Percentiles rank a stretch among this genome's conserved stretches.
phyloP scores from a whole-genome alignment of 805 yeast species.

The Kodamaea fukazawae region DNA sequence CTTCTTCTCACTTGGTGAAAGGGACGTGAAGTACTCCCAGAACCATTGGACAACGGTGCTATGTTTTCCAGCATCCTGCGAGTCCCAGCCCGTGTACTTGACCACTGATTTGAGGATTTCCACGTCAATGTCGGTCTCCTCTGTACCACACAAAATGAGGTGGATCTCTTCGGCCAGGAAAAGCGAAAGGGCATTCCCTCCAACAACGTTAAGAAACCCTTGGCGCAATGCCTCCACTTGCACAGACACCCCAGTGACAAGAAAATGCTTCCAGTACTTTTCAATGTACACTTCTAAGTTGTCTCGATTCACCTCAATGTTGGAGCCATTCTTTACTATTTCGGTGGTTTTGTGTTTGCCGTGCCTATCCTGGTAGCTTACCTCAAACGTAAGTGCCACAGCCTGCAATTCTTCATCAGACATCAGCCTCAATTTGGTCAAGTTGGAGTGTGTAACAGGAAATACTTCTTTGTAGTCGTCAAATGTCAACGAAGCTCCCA shows the following conservation, averaged over 20 bases:
- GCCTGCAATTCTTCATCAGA: slow-evolving; percentile 33
- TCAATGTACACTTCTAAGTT: slow-evolving; percentile 63
- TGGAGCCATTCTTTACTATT: slow-evolving; percentile 58
- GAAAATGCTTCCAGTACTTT: slow-evolving; percentile 57
- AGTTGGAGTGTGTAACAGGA: slow-evolving; percentile 56
- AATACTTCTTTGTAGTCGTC: slow-evolving; percentile 66
- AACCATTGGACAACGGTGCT: slow-evolving; percentile 67
- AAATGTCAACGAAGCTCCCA: slow-evolving; percentile 52
- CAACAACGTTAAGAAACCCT: slow-evolving; percentile 77
- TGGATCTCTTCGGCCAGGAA: slow-evolving; percentile 83
- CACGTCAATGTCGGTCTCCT: slow-evolving; percentile 63
- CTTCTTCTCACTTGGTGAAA: slow-evolving; percentile 50
- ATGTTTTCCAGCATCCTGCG: slow-evolving; percentile 32
- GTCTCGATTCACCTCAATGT: slow-evolving; percentile 50
- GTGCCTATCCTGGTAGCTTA: slow-evolving; percentile 50
- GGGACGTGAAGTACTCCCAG: slow-evolving; percentile 69
- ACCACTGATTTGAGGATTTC: slow-evolving; percentile 68
- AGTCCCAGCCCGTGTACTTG: slow-evolving; percentile 64
- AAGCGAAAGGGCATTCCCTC: slow-evolving; percentile 74
- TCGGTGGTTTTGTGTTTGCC: slow-evolving; percentile 45
- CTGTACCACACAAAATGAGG: slow-evolving; percentile 71
- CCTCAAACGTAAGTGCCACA: slow-evolving; percentile 58
- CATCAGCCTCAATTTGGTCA: slow-evolving; percentile 28
- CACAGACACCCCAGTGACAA: slow-evolving; percentile 50
- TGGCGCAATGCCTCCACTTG: slow-evolving; percentile 58